phyloP scores from a whole-genome alignment of 2,329 filamentous ascomycete genomes.

The Plenodomus biglobosus region DNA sequence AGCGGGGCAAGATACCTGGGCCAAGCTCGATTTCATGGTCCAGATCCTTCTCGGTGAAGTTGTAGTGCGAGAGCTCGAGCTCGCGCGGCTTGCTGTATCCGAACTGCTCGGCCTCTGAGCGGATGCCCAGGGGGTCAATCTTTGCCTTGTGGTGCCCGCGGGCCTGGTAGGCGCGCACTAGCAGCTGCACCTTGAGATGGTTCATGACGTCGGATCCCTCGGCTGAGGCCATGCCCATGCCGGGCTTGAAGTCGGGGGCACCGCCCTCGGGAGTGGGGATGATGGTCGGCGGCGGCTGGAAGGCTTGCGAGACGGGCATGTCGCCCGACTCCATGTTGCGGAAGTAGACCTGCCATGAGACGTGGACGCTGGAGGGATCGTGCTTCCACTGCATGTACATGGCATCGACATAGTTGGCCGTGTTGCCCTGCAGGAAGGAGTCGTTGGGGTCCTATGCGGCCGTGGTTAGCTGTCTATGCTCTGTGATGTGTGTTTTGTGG shows the following conservation, averaged over 20 bases:
- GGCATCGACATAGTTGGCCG: conserved; percentile 98
- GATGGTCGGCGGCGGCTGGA: conserved; percentile 91
- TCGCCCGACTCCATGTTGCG: conserved; percentile 98
- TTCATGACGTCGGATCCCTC: conserved; percentile 84
- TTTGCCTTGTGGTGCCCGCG: conserved; percentile 98
- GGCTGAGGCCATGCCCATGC: conserved; percentile 64
- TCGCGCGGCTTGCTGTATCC: conserved; percentile 89
- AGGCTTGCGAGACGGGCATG: conserved; percentile 96
- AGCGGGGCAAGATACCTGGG: conserved; percentile 91
- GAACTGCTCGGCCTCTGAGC: conserved; percentile 79
- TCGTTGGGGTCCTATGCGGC: conserved; percentile 74
- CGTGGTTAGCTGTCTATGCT: conserved; percentile 26
- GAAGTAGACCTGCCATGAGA: conserved; percentile 99
- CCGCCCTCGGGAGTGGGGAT: conserved; percentile 79
- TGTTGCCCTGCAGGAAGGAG: conserved; percentile 94
- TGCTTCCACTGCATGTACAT: conserved; percentile 99
- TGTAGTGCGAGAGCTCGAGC: conserved; percentile 88
- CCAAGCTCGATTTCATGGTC: conserved; percentile 90
- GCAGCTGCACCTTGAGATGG: conserved; percentile 95
- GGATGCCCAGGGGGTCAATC: conserved; percentile 93
- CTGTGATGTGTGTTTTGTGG: no score
- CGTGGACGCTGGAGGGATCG: conserved; percentile 88
- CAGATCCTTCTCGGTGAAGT: conserved; percentile 91
- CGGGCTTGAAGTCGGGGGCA: conserved; percentile 68
- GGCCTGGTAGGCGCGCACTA: conserved; percentile 96